Conservation (phyloP, 768 basidiomycete species). For the Mrakia blollopis region DNA sequence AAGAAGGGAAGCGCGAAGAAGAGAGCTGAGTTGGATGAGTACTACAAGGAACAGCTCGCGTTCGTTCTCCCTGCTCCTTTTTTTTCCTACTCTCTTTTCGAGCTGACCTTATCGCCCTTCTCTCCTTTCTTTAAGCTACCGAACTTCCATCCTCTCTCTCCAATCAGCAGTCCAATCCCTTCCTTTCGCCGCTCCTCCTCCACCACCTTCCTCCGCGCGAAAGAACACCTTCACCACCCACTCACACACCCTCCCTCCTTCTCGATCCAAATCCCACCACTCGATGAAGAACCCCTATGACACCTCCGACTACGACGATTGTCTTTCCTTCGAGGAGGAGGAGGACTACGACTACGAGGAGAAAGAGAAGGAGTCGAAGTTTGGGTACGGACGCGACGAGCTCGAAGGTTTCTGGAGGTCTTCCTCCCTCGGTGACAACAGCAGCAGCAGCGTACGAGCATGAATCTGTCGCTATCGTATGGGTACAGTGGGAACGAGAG, state of each 20-base stretch:
- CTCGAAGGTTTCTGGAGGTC: not conserved
- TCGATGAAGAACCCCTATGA: not conserved
- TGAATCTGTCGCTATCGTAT: not conserved
- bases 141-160: constrained; percentile 3
- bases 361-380: too few species aligned
- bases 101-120: not conserved
- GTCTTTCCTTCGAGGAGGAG: not conserved
- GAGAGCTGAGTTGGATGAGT: constrained; percentile 9
- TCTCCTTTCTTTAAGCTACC: not conserved
- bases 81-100: too few species aligned
- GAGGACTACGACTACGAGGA: not conserved
- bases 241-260: not conserved
- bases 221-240: not conserved
- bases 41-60: constrained; percentile 20
- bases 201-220: not conserved
- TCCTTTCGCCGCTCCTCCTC: not conserved
- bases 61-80: not conserved
- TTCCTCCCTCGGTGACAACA: too few species aligned
- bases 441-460: not conserved
- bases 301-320: not conserved
- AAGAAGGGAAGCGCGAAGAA: constrained; percentile 1
- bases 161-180: not conserved
- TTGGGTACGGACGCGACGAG: not conserved
- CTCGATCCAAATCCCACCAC: not conserved
- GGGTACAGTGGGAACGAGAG: not conserved